Base-by-base conservation (phyloP, 805 yeast species). In the Metschnikowia picachoensis region DNA sequence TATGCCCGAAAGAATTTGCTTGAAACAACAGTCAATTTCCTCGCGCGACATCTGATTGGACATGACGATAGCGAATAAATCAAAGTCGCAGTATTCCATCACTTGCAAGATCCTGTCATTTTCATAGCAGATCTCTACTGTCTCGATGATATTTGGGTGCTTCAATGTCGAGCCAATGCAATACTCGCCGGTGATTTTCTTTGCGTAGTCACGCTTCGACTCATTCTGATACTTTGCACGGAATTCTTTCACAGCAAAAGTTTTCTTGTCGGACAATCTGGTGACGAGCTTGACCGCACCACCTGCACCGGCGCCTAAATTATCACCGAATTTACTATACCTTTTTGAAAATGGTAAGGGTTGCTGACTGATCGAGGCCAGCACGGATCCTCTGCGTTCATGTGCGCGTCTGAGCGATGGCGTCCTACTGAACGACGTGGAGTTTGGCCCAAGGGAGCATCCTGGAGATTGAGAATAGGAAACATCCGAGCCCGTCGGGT, bases 61-160 rank as follows among this genome's bases (percentile, higher is more conserved):
- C 96, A 91, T 90, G 30, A 91, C 97, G 47, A 91, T 87, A 10
- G 97, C 97, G 66, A 91, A 91, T 54, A 91, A 72, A 63, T 91
- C 97, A 62, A 78, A 90, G 55, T 91, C 96, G 64, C 96, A 90
- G 65, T 88, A 91, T 61, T 91, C 97, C 95, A 91, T 86, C 39
- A 91, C 91, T 67, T 91, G 97, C 57, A 85, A 80, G 48, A 89
- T 85, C 46, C 92, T 75, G 51, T 87, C 94, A 55, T 85, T 82
- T 59, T 91, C 97, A 65, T 88, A 89, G 38, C 91, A 85, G 43
- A 91, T 89, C 61, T 91, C 97, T 43, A 91, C 80, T 1, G 97
- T 91, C 63, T 87, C 92, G 48, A 91, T 86, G 53, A 91, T 86
- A 62, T 91, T 90, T 16, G 95, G 88, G 65, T 91, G 95, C 60